phyloP scores from a whole-genome alignment of 1,139 yeast species.

The Diutina sp. region DNA sequence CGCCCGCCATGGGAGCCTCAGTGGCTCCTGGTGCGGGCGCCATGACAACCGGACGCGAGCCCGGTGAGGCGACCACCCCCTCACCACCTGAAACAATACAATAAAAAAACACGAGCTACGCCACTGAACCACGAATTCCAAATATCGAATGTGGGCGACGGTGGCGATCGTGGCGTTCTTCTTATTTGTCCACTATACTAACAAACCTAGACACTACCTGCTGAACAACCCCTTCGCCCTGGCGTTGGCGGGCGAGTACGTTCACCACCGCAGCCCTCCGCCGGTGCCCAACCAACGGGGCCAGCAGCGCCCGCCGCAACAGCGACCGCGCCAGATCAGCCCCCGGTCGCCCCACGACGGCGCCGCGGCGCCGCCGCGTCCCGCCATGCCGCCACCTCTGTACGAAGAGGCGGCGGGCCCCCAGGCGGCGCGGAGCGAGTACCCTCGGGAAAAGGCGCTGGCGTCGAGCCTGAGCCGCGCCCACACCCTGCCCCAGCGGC shows the following conservation, averaged over 20 bases:
- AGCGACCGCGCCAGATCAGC: background rate
- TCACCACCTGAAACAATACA: background rate
- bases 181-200: constrained; percentile 12
- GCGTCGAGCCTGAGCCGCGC: constrained; percentile 12
- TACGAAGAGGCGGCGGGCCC: constrained; percentile 61
- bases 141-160: background rate
- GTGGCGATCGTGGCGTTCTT: constrained; percentile 1
- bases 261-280: constrained; percentile 21
- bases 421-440: constrained; percentile 25
- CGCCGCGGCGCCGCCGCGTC: constrained; percentile 13
- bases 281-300: constrained; percentile 12
- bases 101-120: too few species aligned
- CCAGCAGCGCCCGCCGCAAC: background rate
- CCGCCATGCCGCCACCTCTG: constrained; percentile 27
- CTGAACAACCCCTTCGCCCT: constrained; percentile 44
- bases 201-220: constrained; percentile 13
- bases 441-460: constrained; percentile 36
- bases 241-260: constrained; percentile 19
- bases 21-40: background rate
- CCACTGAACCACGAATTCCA: too few species aligned
- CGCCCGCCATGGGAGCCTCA: background rate
- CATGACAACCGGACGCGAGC: background rate
- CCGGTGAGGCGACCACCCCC: background rate
- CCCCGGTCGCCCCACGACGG: background rate
- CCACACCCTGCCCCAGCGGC: constrained; percentile 7